Percentiles rank a stretch among this genome's conserved stretches.
Conservation (phyloP, 257 asterid species). For the Solanum sejunctum region DNA sequence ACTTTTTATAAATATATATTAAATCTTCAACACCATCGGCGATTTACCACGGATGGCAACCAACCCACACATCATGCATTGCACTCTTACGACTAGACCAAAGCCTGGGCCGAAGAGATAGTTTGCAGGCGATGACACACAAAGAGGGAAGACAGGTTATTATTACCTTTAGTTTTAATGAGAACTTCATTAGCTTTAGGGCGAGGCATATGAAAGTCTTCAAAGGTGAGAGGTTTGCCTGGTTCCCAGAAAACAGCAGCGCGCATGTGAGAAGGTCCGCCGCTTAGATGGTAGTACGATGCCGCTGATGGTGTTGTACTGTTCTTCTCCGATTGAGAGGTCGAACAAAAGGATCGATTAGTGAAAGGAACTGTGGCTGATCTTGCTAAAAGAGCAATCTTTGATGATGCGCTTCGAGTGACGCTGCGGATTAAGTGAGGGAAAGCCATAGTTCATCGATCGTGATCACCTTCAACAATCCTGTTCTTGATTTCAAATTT, state of each 20-base stretch:
- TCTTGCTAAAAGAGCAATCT: neutral
- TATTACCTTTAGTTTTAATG: slow-evolving; percentile 82
- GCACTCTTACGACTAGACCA: neutral
- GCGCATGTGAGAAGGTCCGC: slow-evolving; percentile 74
- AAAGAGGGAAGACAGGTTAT: neutral
- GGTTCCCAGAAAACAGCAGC: slow-evolving; percentile 88
- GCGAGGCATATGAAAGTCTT: slow-evolving; percentile 89
- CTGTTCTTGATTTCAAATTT: neutral
- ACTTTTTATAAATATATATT: too few relatives aligned
- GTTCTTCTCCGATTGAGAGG: neutral
- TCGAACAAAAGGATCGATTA: neutral
- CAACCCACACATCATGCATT: neutral
- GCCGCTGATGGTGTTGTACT: slow-evolving; percentile 30
- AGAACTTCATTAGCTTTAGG: slow-evolving; percentile 85
- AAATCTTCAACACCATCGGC: too few relatives aligned
- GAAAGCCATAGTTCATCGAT: neutral
- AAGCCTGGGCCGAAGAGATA: neutral
- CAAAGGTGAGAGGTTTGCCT: slow-evolving; percentile 64
- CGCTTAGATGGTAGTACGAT: slow-evolving; percentile 34
- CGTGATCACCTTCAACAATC: neutral
- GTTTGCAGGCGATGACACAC: neutral
- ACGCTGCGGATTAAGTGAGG: neutral
- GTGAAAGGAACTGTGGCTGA: neutral
- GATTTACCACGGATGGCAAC: too few relatives aligned
- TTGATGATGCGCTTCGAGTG: neutral